These are phyloP conservation scores for Chrysoporthe austroafricana DNA, from an alignment of 2,329 filamentous ascomycete genomes.

Conservation along the genomic window DNA sequence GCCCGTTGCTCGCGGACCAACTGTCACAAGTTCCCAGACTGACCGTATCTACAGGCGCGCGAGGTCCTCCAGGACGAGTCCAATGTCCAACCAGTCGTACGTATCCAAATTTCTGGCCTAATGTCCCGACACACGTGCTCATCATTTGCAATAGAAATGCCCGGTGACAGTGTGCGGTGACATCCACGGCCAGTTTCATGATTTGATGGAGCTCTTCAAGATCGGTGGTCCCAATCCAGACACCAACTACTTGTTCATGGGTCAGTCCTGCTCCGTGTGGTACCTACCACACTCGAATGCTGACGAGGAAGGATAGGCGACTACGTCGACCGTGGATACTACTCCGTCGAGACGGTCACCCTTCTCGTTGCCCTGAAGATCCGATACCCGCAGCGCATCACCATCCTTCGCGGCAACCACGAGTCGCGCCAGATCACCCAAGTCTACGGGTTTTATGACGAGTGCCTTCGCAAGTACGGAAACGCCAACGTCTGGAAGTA, in stretches of 20 bases:
- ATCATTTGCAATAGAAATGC: conserved; percentile 72
- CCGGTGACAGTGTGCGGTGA: conserved; percentile 98
- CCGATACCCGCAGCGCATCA: conserved; percentile 96
- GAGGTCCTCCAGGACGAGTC: conserved; percentile 97
- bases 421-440: conserved; percentile 99
- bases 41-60: conserved; percentile 67
- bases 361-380: conserved; percentile 97
- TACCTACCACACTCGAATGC: conserved; percentile 11
- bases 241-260: conserved; percentile 99
- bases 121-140: conserved; percentile 32
- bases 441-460: conserved; percentile 99
- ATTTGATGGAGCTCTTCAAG: conserved; percentile 99
- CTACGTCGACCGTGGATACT: conserved; percentile 98
- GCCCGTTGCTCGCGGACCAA: conserved; percentile 23
- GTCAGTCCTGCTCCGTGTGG: conserved; percentile 52
- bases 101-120: conserved; percentile 36
- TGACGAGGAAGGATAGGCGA: conserved; percentile 64
- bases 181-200: conserved; percentile 98
- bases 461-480: conserved; percentile 97
- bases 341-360: conserved; percentile 97
- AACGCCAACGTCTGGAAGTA: conserved; percentile 99
- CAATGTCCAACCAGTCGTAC: conserved; percentile 97
- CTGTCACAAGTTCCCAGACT: conserved; percentile 35
- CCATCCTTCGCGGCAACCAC: conserved; percentile 97
- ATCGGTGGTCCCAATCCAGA: conserved; percentile 97